These are phyloP conservation scores for Rhizophora mangle DNA, from an alignment of 345 rosid genomes.

Conservation along the genomic window DNA sequence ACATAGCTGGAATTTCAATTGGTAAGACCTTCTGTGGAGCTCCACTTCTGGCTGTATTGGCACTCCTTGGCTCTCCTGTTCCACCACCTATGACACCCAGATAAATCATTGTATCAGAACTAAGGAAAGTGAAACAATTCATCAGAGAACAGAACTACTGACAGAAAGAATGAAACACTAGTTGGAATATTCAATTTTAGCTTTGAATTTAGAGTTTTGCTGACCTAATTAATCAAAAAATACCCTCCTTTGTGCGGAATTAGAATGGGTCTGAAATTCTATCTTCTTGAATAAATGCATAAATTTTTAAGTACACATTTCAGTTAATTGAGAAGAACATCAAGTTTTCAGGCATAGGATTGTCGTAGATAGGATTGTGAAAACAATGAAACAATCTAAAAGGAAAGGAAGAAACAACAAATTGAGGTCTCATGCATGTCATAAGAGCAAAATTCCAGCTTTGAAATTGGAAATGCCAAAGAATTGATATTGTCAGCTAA, in stretches of 20 bases:
- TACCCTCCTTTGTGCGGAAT: too few species aligned
- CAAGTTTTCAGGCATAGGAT: too few species aligned
- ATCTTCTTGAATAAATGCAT: too few species aligned
- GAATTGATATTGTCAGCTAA: not conserved
- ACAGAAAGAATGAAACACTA: too few species aligned
- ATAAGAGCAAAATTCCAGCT: not conserved
- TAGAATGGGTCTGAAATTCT: too few species aligned
- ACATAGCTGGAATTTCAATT: constrained; percentile 63
- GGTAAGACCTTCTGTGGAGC: constrained; percentile 74
- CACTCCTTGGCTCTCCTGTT: constrained; percentile 70
- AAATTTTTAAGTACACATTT: too few species aligned
- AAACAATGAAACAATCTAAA: not conserved
- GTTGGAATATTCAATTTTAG: too few species aligned
- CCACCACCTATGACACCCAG: constrained; percentile 35
- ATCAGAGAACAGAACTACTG: not conserved
- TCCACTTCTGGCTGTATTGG: constrained; percentile 54
- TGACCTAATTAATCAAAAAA: too few species aligned
- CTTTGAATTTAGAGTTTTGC: too few species aligned
- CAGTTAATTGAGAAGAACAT: too few species aligned
- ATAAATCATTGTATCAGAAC: not conserved
- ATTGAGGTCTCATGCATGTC: not conserved
- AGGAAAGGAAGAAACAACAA: not conserved
- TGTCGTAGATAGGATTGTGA: too few species aligned
- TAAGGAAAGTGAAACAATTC: not conserved
- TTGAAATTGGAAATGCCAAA: not conserved